Evolutionary conservation across 108 stramenopile species (phyloP).

Genomic region (Fragilariopsis cylindrus): DNA sequence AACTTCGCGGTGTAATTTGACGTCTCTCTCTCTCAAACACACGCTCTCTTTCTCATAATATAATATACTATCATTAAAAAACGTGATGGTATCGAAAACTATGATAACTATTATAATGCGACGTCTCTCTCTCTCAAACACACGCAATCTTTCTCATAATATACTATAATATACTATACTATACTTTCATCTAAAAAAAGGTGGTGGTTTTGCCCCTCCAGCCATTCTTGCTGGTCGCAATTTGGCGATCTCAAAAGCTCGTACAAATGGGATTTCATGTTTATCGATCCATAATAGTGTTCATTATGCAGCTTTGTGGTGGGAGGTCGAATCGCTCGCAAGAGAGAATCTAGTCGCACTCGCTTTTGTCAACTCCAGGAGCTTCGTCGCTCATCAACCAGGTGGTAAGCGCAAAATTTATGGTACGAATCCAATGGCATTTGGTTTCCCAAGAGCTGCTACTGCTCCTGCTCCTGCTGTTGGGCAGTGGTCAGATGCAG

Average conservation of each 20-base stretch:
- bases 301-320: slow-evolving; percentile 13
- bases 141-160: no score
- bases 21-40: no score
- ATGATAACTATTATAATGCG: no score
- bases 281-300: slow-evolving; percentile 4
- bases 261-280: slow-evolving; percentile 10
- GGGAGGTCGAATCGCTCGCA: slow-evolving; percentile 7
- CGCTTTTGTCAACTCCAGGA: slow-evolving; percentile 14
- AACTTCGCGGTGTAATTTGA: no score
- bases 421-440: slow-evolving; percentile 14
- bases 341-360: neutral
- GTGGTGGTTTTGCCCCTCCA: slow-evolving; percentile 8
- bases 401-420: slow-evolving; percentile 14
- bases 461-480: neutral
- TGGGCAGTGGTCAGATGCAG: no score
- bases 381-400: slow-evolving; percentile 17
- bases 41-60: no score
- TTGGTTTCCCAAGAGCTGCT: slow-evolving; percentile 5
- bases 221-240: slow-evolving; percentile 14
- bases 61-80: no score
- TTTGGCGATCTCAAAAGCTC: slow-evolving; percentile 2
- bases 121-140: no score
- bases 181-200: neutral
- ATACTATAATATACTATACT: no score
- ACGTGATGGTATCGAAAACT: no score